Conservation (phyloP, 345 rosid genomes). For the Rhizophora mangle region DNA sequence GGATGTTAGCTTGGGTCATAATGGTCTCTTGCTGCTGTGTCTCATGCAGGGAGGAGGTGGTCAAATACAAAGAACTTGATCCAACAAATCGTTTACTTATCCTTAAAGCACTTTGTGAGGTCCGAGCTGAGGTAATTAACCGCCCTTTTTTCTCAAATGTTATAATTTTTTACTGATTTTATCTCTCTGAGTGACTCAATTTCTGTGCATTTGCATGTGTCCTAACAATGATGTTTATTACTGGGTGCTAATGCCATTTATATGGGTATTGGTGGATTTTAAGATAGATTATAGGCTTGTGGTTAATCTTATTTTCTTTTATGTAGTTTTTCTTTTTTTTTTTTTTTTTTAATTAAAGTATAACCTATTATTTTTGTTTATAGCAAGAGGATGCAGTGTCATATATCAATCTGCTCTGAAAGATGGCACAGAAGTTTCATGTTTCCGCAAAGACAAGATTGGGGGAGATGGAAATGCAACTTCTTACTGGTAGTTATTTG, state of each 20-base stretch:
- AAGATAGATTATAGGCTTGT: slow-evolving; percentile 7
- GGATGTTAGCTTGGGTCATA: slow-evolving; percentile 3
- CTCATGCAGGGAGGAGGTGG: slow-evolving; percentile 59
- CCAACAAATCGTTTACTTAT: slow-evolving; percentile 54
- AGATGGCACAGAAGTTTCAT: slow-evolving; percentile 41
- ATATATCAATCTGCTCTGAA: slow-evolving; percentile 50
- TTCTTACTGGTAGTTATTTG: slow-evolving; percentile 63
- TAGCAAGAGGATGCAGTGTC: slow-evolving; percentile 73
- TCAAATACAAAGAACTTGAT: slow-evolving; percentile 56
- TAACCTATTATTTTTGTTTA: slow-evolving; percentile 14
- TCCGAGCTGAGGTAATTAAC: slow-evolving; percentile 62
- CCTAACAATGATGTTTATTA: too few species aligned
- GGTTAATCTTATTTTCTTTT: slow-evolving; percentile 4
- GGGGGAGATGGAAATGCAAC: slow-evolving; percentile 58
- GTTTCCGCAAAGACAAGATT: slow-evolving; percentile 61
- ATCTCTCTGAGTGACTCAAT: background rate
- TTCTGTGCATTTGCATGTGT: too few species aligned
- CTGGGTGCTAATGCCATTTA: too few species aligned
- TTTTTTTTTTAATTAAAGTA: slow-evolving; percentile 2
- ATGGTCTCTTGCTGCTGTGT: slow-evolving; percentile 18
- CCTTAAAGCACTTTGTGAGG: slow-evolving; percentile 83
- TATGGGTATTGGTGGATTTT: background rate
- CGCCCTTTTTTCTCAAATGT: slow-evolving; percentile 13
- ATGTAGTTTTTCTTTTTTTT: background rate
- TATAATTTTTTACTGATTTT: slow-evolving; percentile 7